A percentile compares a stretch with the other conserved stretches of the same genome.
Conservation (phyloP, 2,329 filamentous ascomycete genomes). For the Neonectria coccinea region DNA sequence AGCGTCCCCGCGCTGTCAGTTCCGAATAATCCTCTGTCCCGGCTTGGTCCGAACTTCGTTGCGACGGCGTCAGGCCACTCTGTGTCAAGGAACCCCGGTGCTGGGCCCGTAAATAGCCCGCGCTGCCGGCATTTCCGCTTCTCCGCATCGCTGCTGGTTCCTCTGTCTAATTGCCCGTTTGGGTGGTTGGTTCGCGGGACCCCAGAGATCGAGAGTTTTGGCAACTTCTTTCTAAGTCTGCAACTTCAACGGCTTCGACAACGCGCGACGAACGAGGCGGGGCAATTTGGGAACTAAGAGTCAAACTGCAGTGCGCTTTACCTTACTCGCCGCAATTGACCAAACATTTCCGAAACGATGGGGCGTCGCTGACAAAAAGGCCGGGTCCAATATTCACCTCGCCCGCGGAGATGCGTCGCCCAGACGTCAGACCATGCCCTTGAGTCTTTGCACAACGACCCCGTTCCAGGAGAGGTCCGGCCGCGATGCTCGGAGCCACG, state of each 20-base stretch:
- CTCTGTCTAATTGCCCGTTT: not conserved
- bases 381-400: conserved; percentile 1
- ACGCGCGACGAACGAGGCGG: not conserved
- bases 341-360: not conserved
- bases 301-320: not conserved
- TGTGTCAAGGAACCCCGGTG: conserved; percentile 40
- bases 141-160: conserved; percentile 33
- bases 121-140: conserved; percentile 41
- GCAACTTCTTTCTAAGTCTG: not conserved
- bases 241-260: not conserved
- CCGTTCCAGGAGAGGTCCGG: conserved; percentile 31
- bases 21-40: conserved; percentile 40
- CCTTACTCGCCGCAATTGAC: not conserved
- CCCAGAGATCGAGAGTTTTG: not conserved
- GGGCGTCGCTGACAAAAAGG: not conserved
- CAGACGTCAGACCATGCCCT: conserved; percentile 41
- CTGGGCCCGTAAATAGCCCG: conserved; percentile 30
- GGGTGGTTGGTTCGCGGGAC: not conserved
- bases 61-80: conserved; percentile 40
- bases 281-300: not conserved
- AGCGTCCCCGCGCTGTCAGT: conserved; percentile 5
- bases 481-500: conserved; percentile 17
- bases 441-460: conserved; percentile 33
- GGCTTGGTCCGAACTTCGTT: conserved; percentile 40
- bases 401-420: conserved; percentile 43